Evolutionary conservation across 1,284 basidiomycete species (phyloP).

Genomic region (Paramarasmius palmivorus): DNA sequence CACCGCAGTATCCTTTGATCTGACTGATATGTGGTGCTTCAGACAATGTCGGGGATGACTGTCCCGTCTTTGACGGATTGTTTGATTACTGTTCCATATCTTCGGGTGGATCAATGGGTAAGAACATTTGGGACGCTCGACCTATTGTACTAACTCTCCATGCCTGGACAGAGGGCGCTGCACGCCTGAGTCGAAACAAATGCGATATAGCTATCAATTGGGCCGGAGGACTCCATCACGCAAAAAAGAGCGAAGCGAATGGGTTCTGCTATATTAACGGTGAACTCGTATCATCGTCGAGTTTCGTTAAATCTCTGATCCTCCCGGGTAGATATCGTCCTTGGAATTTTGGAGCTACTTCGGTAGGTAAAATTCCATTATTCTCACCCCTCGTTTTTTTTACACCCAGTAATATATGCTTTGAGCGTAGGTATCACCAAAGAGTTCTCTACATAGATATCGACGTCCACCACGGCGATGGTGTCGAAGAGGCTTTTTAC

Average conservation of each 20-base stretch:
- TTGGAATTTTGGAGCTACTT: slow-evolving; percentile 94
- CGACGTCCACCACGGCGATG: slow-evolving; percentile 98
- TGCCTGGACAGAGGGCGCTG: slow-evolving; percentile 83
- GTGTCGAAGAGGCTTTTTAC: slow-evolving; percentile 99
- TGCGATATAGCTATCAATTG: slow-evolving; percentile 99
- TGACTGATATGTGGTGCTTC: not conserved
- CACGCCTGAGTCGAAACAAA: slow-evolving; percentile 92
- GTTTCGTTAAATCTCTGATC: not conserved
- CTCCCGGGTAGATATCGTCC: slow-evolving; percentile 86
- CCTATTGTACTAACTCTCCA: not conserved
- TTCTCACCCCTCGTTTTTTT: not conserved
- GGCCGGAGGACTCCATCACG: slow-evolving; percentile 97
- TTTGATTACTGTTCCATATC: slow-evolving; percentile 99
- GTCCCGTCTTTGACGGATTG: slow-evolving; percentile 96
- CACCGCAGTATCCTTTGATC: not conserved
- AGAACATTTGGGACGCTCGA: slow-evolving; percentile 22
- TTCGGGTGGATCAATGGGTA: slow-evolving; percentile 98
- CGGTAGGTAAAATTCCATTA: slow-evolving; percentile 62
- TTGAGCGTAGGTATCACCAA: slow-evolving; percentile 75
- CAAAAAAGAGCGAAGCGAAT: slow-evolving; percentile 98
- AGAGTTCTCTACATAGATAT: slow-evolving; percentile 98
- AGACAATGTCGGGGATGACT: slow-evolving; percentile 80
- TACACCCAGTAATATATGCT: not conserved
- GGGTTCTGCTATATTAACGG: slow-evolving; percentile 99
- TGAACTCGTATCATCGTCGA: slow-evolving; percentile 28